phyloP scores from a whole-genome alignment of 1,284 basidiomycete genomes.

The Fomitopsis palustris region DNA sequence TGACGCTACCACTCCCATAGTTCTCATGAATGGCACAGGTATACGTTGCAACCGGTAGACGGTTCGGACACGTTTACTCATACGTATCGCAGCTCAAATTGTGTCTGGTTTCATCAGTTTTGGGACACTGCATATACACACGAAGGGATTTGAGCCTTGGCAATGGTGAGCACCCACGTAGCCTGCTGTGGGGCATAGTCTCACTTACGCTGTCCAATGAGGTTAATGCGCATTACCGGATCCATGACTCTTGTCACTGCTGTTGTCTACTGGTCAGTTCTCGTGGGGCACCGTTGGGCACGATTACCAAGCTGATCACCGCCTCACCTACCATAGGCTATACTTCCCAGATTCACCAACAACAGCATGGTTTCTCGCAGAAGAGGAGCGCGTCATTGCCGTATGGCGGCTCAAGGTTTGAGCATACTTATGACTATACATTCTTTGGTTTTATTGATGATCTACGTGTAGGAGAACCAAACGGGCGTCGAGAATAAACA shows the following conservation, averaged over 20 bases:
- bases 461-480: constrained; percentile 29
- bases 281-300: not conserved
- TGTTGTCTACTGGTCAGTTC: constrained; percentile 48
- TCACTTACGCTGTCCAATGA: not conserved
- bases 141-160: constrained; percentile 55
- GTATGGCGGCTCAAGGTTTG: constrained; percentile 62
- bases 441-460: not conserved
- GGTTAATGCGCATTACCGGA: constrained; percentile 74
- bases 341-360: constrained; percentile 71
- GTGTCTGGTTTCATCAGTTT: constrained; percentile 71
- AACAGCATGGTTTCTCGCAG: constrained; percentile 67
- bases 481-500: constrained; percentile 38
- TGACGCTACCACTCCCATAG: not conserved
- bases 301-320: too few species aligned
- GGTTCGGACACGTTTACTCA: not conserved
- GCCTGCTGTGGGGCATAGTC: not conserved
- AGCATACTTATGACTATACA: not conserved
- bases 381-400: constrained; percentile 56
- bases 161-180: constrained; percentile 39
- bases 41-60: not conserved
- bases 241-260: constrained; percentile 53
- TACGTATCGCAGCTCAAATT: constrained; percentile 37
- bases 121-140: constrained; percentile 60
- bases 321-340: constrained; percentile 38
- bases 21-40: constrained; percentile 2